A percentile compares a stretch with the other conserved stretches of the same genome.
phyloP scores from a whole-genome alignment of 352 stramenopile species.

The Pythium aphanidermatum region DNA sequence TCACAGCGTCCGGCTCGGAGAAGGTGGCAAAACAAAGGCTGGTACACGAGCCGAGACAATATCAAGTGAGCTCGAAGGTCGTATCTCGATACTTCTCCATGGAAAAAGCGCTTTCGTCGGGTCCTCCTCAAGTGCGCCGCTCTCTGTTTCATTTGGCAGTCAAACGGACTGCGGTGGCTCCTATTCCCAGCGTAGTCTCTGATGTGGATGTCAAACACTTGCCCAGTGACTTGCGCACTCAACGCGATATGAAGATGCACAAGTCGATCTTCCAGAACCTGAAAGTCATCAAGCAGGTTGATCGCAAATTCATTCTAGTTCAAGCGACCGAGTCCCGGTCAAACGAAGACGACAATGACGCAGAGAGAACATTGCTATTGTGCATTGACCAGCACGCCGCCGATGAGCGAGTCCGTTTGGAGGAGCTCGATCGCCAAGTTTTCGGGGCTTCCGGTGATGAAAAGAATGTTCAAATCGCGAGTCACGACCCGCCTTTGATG shows the following conservation, averaged over 20 bases:
- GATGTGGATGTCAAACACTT: constrained; percentile 3
- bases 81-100: no score
- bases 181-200: no score
- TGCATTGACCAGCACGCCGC: constrained; percentile 91
- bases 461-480: constrained; percentile 44
- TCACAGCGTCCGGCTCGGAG: background rate
- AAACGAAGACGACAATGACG: constrained; percentile 6
- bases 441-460: constrained; percentile 51
- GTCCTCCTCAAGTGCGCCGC: no score
- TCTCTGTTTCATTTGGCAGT: no score
- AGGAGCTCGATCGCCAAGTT: constrained; percentile 69
- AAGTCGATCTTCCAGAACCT: constrained; percentile 58
- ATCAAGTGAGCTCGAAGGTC: no score
- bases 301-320: constrained; percentile 89
- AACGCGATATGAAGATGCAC: constrained; percentile 19
- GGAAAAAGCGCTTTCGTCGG: no score
- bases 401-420: constrained; percentile 84
- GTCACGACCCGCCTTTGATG: constrained; percentile 39
- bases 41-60: no score
- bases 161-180: no score
- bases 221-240: constrained; percentile 5
- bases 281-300: constrained; percentile 83
- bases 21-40: background rate
- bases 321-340: constrained; percentile 21
- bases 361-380: constrained; percentile 33